phyloP scores from a whole-genome alignment of 1,139 yeast species.

The Lizanozyma gosingica region DNA sequence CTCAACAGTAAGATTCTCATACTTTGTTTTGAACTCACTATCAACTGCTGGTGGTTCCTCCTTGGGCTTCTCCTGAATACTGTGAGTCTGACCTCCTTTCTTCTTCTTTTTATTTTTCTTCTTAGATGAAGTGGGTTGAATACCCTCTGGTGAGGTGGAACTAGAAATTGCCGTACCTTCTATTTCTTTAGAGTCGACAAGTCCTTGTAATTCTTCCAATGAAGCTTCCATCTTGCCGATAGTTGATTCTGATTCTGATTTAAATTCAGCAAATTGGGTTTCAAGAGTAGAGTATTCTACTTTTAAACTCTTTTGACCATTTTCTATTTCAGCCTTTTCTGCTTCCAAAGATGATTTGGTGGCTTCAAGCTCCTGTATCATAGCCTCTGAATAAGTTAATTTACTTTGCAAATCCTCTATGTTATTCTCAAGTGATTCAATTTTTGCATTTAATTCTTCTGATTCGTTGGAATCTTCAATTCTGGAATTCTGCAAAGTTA shows the following conservation, averaged over 20 bases:
- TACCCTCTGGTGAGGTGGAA: not conserved
- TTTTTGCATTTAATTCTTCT: not conserved
- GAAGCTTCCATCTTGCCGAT: not conserved
- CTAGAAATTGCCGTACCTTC: not conserved
- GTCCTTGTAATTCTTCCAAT: not conserved
- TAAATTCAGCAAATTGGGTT: constrained; percentile 9
- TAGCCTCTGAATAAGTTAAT: not conserved
- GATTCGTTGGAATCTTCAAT: not conserved
- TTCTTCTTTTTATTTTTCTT: constrained; percentile 11
- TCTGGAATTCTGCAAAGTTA: not conserved
- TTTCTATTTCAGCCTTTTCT: constrained; percentile 2
- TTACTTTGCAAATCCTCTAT: not conserved
- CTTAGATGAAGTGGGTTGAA: constrained; percentile 4
- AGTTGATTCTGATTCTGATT: constrained; percentile 6
- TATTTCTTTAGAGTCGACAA: not conserved
- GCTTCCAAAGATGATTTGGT: constrained; percentile 1
- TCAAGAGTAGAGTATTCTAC: constrained; percentile 2
- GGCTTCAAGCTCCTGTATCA: not conserved
- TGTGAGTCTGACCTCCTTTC: constrained; percentile 4
- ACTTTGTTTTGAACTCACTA: not conserved
- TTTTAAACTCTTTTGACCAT: constrained; percentile 1
- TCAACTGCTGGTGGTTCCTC: not conserved
- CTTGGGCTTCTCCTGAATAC: not conserved
- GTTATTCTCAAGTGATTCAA: not conserved
- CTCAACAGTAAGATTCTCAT: not conserved